phyloP scores from a whole-genome alignment of 164 flowering plant species.

The Magnolia changhungtana region DNA sequence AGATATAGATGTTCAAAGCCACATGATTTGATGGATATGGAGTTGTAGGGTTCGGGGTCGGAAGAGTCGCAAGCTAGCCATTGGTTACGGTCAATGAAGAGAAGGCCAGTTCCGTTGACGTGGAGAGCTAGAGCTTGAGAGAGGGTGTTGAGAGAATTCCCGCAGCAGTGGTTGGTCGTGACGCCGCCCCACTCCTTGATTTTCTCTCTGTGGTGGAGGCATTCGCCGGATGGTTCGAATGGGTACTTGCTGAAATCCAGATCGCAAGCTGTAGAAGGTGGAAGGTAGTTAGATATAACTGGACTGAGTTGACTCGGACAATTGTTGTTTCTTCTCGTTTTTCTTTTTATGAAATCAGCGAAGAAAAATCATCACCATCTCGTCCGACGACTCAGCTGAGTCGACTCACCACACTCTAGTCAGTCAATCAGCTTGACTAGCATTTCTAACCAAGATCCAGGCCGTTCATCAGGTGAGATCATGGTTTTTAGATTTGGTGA shows the following conservation, averaged over 20 bases:
- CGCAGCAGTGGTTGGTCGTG: constrained; percentile 43
- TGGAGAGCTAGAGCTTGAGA: constrained; percentile 41
- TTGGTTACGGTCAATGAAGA: constrained; percentile 31
- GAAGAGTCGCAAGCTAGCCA: constrained; percentile 33
- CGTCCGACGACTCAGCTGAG: no score
- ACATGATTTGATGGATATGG: constrained; percentile 26
- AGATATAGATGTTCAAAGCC: constrained; percentile 26
- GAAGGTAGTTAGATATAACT: no score
- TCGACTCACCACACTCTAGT: no score
- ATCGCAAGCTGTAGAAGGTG: constrained; percentile 29
- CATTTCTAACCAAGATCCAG: no score
- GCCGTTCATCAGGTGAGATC: no score
- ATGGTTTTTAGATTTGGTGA: no score
- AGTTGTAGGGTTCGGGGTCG: constrained; percentile 16
- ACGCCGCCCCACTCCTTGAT: constrained; percentile 36
- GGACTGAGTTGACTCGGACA: no score
- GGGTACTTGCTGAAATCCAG: constrained; percentile 35
- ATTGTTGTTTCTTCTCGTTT: no score
- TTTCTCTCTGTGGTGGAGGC: constrained; percentile 24
- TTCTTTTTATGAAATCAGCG: no score
- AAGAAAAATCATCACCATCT: no score
- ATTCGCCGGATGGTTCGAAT: constrained; percentile 43
- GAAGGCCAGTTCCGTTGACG: constrained; percentile 4
- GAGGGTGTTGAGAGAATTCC: constrained; percentile 33
- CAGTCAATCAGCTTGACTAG: no score